Base-by-base conservation (phyloP, 805 yeast species). In the Sungouiella blattae region DNA sequence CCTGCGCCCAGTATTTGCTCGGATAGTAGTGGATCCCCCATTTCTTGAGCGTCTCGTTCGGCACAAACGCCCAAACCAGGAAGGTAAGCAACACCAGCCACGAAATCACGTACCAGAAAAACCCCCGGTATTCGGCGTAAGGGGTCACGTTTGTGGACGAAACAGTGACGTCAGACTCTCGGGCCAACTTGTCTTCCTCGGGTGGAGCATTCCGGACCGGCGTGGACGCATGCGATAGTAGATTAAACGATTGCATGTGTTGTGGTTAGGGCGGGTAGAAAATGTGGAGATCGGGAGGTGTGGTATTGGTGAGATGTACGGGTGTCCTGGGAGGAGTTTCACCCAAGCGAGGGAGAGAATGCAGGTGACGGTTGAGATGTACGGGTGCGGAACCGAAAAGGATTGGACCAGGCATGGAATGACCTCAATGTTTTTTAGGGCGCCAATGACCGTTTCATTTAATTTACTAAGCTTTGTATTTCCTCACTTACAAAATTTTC, bases 1-100 rank as follows among this genome's bases (percentile, higher is more conserved):
- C 84, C 23, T 85, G 54, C 2, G 95, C 81, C 98, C 98, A 93
- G 80, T 89, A 84, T 46, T 94, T 70, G 21, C 91, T 84, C 0
- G 98, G 98, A 48, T 80, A 84, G 57, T 80, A 88, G 49, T 72
- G 75, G 13, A 83, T 75, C 12, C 78, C 80, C 20, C 77, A 45
- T 37, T 77, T 69, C 27, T 49, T 46, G 15, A 83, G 71, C 23
- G 73, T 49, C n/a, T 51, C 42, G 25, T 75, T 74, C 0, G 97
- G 97, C 0, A 79, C 52, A 3, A 83, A 51, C 1, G 95, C 77
- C 97, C 98, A 91, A 4, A 75, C 40, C 2, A 80, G 44, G 72
- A 85, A 84, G 36, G 43, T 39, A 2, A 69, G 38, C 17, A 86
- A 66, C 0, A 75, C 68, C 2, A 79, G 59, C 0, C 81, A 71